These are phyloP conservation scores for Fusarium sp. DNA, from an alignment of 2,329 filamentous ascomycete species.

Conservation along the genomic window DNA sequence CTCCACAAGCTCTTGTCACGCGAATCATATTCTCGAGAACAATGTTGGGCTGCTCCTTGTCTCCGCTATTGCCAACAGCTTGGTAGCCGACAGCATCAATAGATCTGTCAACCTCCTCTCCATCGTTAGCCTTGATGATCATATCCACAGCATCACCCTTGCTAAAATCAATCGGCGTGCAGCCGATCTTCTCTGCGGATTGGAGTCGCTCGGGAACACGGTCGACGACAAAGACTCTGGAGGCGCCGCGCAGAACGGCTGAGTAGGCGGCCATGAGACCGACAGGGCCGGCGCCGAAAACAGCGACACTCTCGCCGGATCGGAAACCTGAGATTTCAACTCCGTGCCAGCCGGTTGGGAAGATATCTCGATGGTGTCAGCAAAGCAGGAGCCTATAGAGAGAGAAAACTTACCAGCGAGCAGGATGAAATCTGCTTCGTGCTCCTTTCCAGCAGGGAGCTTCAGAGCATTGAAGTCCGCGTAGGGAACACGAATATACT, in stretches of 20 bases:
- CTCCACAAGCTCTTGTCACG: conserved; percentile 72
- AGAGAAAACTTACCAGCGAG: conserved; percentile 53
- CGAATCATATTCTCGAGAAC: conserved; percentile 74
- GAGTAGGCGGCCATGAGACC: conserved; percentile 76
- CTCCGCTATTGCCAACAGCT: conserved; percentile 67
- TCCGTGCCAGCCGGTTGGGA: conserved; percentile 66
- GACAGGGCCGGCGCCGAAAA: conserved; percentile 75
- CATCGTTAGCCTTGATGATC: conserved; percentile 70
- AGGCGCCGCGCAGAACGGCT: conserved; percentile 70
- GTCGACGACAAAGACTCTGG: conserved; percentile 73
- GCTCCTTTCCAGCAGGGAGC: conserved; percentile 70
- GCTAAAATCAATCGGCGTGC: conserved; percentile 71
- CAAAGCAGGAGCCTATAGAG: conserved; percentile 52
- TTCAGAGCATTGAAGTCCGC: conserved; percentile 76
- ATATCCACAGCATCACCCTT: conserved; percentile 70
- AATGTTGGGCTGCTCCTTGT: conserved; percentile 72
- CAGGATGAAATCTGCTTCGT: conserved; percentile 71
- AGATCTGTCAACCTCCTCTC: conserved; percentile 73
- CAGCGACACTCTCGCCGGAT: conserved; percentile 71
- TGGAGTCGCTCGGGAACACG: conserved; percentile 70
- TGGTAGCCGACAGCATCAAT: conserved; percentile 77
- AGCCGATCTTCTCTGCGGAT: conserved; percentile 72
- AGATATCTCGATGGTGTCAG: conserved; percentile 49
- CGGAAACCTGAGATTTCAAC: conserved; percentile 70
- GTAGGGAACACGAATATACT: conserved; percentile 74